Evolutionary conservation across 306 rosid species (phyloP), one percentile per base, ranked within the genome.

Genomic region (Castanopsis chinensis): DNA sequence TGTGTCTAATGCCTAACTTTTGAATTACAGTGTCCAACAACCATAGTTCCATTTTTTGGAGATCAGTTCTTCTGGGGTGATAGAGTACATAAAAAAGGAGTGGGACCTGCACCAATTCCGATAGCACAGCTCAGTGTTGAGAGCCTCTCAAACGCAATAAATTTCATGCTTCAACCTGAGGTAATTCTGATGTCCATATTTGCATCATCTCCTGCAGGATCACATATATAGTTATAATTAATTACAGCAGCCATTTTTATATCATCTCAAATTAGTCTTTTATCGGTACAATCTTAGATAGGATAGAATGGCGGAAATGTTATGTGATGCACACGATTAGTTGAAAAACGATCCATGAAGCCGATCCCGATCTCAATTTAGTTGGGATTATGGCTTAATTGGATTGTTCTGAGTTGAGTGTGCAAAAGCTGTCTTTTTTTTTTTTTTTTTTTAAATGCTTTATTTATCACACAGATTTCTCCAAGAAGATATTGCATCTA

Each of bases 41-140:
- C 98, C 59, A 88, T 95, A 72, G 99, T 95, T 72, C 98, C 99
- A 3, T 95, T 95, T 88, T 95, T 95, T 56, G 99, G 99, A 76
- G 99, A 95, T 84, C 99, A 95, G 77, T 95, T 93, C 85, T 95
- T 95, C 82, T 95, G 99, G 99, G 99, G 96, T 60, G 97, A 95
- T 64, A 90, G 94, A 83, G 85, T 93, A 87, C 75, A 82, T 76
- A 81, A 88, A 81, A 91, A 87, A 87, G 96, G 90, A 61, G 72
- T 93, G 79, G 99, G 99, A 79, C 97, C 98, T 19, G 76, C 86
- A 45, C 97, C 98, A 23, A 89, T 93, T 30, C 94, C 99, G 37
- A 91, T 95, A 76, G 85, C 89, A 58, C 85, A 93, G 83, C 91
- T 95, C 72, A 87, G 58, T 63, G 80, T 83, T 25, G 90, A 89